Evolutionary conservation across 148 eudicot genomes (phyloP).

Genomic region (Salicornia ramosissima): DNA sequence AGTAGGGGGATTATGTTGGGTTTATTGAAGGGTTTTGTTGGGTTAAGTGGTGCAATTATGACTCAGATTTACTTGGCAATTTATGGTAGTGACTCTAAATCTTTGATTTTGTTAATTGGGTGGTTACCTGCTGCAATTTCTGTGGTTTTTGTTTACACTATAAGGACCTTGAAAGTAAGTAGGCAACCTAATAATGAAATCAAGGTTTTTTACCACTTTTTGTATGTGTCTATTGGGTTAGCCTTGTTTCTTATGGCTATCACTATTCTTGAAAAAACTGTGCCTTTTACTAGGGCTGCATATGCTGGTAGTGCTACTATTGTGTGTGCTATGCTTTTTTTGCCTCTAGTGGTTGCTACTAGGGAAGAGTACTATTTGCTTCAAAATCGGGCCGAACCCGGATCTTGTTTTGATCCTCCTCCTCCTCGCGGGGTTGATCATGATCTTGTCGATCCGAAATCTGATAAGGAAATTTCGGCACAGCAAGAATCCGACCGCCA

Average conservation of each 20-base stretch:
- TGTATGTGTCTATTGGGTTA: constrained; percentile 38
- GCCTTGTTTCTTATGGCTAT: constrained; percentile 49
- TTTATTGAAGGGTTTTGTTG: constrained; percentile 43
- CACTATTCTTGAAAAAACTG: constrained; percentile 27
- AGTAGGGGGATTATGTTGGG: constrained; percentile 47
- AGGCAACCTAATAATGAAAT: constrained; percentile 31
- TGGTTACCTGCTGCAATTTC: constrained; percentile 52
- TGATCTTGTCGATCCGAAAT: background rate
- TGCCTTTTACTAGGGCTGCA: constrained; percentile 16
- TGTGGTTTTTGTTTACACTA: constrained; percentile 32
- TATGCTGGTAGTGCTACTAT: constrained; percentile 27
- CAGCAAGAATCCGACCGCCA: too few species aligned
- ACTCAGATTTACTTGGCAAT: constrained; percentile 37
- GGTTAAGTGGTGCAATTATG: constrained; percentile 44
- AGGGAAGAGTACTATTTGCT: constrained; percentile 23
- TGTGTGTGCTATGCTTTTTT: constrained; percentile 27
- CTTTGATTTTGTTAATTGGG: constrained; percentile 40
- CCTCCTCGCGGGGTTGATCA: background rate
- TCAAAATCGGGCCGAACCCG: background rate
- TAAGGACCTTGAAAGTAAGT: constrained; percentile 31
- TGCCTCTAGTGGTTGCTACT: constrained; percentile 25
- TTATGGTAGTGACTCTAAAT: constrained; percentile 38
- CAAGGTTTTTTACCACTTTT: constrained; percentile 32
- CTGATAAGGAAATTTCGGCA: background rate
- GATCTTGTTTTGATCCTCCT: background rate